A percentile compares a stretch with the other conserved stretches of the same genome.
Evolutionary conservation across 2,329 filamentous ascomycete species (phyloP).

Genomic region (Fusarium liriodendri): DNA sequence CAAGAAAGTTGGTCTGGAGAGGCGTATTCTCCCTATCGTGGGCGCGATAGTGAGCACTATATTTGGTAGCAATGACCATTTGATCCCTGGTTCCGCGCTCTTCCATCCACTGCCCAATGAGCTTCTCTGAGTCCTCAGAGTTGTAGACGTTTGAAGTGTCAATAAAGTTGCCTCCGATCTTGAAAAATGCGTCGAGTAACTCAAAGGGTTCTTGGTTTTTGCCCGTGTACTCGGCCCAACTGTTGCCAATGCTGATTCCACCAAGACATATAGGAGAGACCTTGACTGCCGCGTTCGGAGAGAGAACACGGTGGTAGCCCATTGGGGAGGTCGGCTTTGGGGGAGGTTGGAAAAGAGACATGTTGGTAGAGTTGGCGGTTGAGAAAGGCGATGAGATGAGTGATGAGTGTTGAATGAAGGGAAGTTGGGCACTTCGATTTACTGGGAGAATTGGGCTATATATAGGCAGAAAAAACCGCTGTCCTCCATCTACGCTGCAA

Average conservation of each 20-base stretch:
- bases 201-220: constrained; percentile 62
- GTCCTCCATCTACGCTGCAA: not conserved
- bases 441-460: not conserved
- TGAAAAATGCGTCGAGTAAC: constrained; percentile 66
- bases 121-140: constrained; percentile 61
- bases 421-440: not conserved
- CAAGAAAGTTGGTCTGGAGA: constrained; percentile 48
- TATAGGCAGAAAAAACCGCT: not conserved
- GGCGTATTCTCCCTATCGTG: constrained; percentile 20
- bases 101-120: constrained; percentile 64
- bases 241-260: constrained; percentile 39
- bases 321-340: constrained; percentile 32
- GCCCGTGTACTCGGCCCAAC: constrained; percentile 32
- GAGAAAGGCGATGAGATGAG: too few relatives aligned
- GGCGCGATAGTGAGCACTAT: constrained; percentile 53
- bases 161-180: constrained; percentile 70
- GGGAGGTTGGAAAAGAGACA: not conserved
- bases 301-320: constrained; percentile 37
- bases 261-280: constrained; percentile 43
- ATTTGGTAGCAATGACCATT: constrained; percentile 62
- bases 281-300: constrained; percentile 37
- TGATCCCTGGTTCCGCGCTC: constrained; percentile 57
- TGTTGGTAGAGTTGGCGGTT: not conserved
- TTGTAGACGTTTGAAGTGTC: constrained; percentile 67
- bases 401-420: not conserved